These are phyloP conservation scores for Wallacemonas rigidus DNA, from an alignment of 208 protist species.

Conservation along the genomic window DNA sequence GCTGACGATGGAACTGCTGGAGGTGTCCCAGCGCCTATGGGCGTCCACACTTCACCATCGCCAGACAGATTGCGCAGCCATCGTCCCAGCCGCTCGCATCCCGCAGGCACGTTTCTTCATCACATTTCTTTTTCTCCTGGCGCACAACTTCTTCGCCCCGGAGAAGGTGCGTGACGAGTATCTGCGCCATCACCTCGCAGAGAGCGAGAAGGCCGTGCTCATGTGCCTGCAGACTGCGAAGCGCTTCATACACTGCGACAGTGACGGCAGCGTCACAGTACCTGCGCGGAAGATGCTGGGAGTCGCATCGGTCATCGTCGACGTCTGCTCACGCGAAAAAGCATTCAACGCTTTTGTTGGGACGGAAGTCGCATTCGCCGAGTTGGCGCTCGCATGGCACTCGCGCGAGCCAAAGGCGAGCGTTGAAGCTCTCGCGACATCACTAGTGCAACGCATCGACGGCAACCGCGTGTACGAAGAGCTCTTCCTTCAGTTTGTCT, in stretches of 20 bases:
- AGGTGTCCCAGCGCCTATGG: conserved; percentile 51
- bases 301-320: conserved; percentile 18
- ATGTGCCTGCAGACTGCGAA: conserved; percentile 83
- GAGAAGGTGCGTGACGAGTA: conserved; percentile 38
- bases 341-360: conserved; percentile 9
- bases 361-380: conserved; percentile 59
- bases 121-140: conserved; percentile 53
- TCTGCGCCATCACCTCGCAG: conserved; percentile 49
- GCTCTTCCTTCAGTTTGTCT: conserved; percentile 18
- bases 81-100: neutral
- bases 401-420: neutral
- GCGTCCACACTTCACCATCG: conserved; percentile 41
- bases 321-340: conserved; percentile 1
- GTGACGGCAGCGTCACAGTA: neutral
- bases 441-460: neutral
- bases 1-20: conserved; percentile 38
- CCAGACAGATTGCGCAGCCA: neutral
- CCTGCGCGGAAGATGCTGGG: conserved; percentile 30
- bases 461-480: conserved; percentile 14
- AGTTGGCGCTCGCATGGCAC: conserved; percentile 46
- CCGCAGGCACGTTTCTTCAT: conserved; percentile 31
- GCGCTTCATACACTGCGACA: conserved; percentile 16
- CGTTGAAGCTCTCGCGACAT: neutral
- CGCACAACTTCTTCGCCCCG: conserved; percentile 57
- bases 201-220: conserved; percentile 71